These are phyloP conservation scores for Symbiodinium natans DNA, from an alignment of 73 alveolate species.

Conservation along the genomic window DNA sequence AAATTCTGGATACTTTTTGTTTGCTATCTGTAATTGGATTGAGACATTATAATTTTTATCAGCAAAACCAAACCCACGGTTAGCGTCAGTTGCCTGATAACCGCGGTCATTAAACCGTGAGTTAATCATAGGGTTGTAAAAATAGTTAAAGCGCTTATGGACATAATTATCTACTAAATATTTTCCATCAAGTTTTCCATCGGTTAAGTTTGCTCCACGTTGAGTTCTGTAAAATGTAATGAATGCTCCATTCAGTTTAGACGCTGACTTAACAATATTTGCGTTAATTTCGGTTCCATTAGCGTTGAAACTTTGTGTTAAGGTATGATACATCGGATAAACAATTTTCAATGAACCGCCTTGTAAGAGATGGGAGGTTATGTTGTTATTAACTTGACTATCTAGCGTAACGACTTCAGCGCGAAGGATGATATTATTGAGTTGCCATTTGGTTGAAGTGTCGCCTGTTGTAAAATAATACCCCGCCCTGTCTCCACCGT, in stretches of 20 bases:
- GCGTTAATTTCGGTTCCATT: background rate
- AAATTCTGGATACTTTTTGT: background rate
- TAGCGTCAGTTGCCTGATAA: background rate
- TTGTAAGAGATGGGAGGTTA: background rate
- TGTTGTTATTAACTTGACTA: background rate
- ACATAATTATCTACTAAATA: too few relatives aligned
- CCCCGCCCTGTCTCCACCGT: background rate
- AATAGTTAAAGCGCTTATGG: too few relatives aligned
- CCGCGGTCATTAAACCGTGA: background rate
- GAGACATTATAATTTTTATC: background rate
- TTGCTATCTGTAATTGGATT: background rate
- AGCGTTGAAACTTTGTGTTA: background rate
- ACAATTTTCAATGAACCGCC: background rate
- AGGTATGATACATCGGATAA: conserved; percentile 15
- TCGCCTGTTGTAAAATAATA: conserved; percentile 20
- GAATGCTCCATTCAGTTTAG: conserved; percentile 42
- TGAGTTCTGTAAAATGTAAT: conserved; percentile 27
- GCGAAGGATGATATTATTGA: background rate
- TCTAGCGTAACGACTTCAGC: background rate
- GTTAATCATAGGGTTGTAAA: background rate
- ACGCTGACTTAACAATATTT: background rate
- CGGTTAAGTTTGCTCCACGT: background rate
- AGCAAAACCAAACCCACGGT: background rate
- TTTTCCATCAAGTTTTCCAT: background rate
- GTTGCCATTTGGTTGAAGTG: background rate